Base-by-base conservation (phyloP, 1,284 basidiomycete genomes). In the Marasmius oreades region DNA sequence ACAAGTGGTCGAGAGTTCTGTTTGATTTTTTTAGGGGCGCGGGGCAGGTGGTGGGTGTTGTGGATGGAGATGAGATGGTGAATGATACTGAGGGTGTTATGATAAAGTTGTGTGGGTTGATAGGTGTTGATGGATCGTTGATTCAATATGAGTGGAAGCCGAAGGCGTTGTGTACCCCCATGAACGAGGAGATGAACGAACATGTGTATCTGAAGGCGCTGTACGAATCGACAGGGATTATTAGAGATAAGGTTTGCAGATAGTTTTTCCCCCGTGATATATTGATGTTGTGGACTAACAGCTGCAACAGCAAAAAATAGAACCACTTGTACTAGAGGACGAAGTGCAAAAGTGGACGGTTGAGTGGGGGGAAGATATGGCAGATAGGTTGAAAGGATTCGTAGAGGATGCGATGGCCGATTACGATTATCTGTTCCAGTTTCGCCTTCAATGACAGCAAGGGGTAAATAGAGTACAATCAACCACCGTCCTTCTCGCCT, bases 401-500 rank as follows among this genome's bases (percentile, higher is more conserved):
- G 56, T 54, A 0, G 56, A 54, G 33, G 14, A 47, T 16, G 23
- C 52, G 1, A 51, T 58, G 37, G 56, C 51, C 18, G 56, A 58
- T 45, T 58, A 58, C 28, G 31, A 58, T 12, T 58, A 58, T 44
- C 47, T 58, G 7, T 42, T 45, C 5, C 39, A 23, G 10, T n/a
- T 12, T 22, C 24, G 46, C 45, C 18, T 58, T 7, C 50, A 22
- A 51, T 18, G 12, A 20, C 5, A 2, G 14, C 18, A 18, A n/a
- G 12, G 14, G 28, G 31, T 10, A 33, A 28, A 33, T 31, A 28
- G 16, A 24, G 46, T 24, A 22, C 26, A 37, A 8, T 48, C 36
- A 57, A 33, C 55, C 51, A 22, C 51, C 51, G 23, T 53, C 57
- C 37, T 59, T 61, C 26, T 55, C 54, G 1, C 69, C 74, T 55